Evolutionary conservation across 148 eudicot species (phyloP).

Genomic region (Dianthus caryophyllus): DNA sequence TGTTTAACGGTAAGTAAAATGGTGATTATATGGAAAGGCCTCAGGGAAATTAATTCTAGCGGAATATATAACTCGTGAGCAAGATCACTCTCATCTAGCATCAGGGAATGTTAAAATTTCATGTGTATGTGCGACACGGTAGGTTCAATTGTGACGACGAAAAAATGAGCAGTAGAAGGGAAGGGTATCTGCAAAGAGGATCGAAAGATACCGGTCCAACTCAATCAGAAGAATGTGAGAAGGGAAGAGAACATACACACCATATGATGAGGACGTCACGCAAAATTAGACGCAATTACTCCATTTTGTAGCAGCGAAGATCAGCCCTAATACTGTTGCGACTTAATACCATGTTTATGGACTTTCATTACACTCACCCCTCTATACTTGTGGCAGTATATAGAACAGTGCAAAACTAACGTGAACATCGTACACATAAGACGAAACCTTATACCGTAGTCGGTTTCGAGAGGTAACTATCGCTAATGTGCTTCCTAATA

Average conservation of each 20-base stretch:
- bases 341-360: too few species aligned
- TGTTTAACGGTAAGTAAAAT: not conserved
- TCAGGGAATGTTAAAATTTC: not conserved
- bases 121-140: not conserved
- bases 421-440: not conserved
- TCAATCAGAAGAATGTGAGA: not conserved
- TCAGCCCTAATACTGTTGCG: too few species aligned
- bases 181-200: not conserved
- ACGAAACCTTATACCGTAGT: not conserved
- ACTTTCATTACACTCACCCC: not conserved
- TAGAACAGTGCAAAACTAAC: not conserved
- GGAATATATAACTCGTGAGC: not conserved
- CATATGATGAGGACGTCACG: too few species aligned
- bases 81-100: not conserved
- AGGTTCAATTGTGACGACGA: not conserved
- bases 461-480: not conserved
- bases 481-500: not conserved
- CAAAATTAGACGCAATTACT: too few species aligned
- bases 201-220: not conserved
- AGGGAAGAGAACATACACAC: not conserved
- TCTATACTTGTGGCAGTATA: not conserved
- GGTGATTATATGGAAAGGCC: not conserved
- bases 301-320: too few species aligned
- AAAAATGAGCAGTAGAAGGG: not conserved
- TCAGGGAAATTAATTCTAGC: not conserved